Conservation (phyloP, 495 filamentous ascomycete species). For the Neurospora sp. region DNA sequence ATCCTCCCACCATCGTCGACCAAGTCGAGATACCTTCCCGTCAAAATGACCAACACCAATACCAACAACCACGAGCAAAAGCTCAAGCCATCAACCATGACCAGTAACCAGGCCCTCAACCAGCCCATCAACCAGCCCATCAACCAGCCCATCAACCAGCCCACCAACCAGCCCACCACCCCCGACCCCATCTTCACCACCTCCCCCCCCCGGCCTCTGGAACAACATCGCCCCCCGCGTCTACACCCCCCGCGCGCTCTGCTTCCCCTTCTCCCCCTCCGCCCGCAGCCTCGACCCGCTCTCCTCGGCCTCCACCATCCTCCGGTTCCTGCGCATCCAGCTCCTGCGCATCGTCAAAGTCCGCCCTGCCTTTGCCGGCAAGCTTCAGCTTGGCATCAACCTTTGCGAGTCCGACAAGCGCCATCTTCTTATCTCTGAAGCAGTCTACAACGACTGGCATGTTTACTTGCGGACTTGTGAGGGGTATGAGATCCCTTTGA, state of each 20-base stretch:
- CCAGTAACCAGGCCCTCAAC: background rate
- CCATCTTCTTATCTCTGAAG: background rate
- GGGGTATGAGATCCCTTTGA: background rate
- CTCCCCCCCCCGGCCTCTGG: constrained; percentile 3
- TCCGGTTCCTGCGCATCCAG: constrained; percentile 14
- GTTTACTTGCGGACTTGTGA: background rate
- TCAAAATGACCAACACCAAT: background rate
- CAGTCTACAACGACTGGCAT: constrained; percentile 8
- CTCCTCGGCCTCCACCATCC: constrained; percentile 4
- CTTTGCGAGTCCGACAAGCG: background rate
- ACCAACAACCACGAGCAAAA: background rate
- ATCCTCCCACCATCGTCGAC: background rate
- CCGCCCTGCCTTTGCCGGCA: constrained; percentile 23
- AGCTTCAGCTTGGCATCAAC: constrained; percentile 10
- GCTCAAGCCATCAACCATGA: background rate
- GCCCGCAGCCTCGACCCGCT: background rate
- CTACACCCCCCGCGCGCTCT: constrained; percentile 26
- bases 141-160: background rate
- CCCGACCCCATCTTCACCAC: background rate
- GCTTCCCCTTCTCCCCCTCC: constrained; percentile 21
- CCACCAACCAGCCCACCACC: background rate
- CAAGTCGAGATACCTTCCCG: background rate
- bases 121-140: background rate
- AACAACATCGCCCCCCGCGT: constrained; percentile 24
- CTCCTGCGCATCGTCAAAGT: constrained; percentile 15